Percentiles rank a stretch among this genome's conserved stretches.
These are phyloP conservation scores for Lepiota subincarnata DNA, from an alignment of 768 basidiomycete species.

Conservation along the genomic window DNA sequence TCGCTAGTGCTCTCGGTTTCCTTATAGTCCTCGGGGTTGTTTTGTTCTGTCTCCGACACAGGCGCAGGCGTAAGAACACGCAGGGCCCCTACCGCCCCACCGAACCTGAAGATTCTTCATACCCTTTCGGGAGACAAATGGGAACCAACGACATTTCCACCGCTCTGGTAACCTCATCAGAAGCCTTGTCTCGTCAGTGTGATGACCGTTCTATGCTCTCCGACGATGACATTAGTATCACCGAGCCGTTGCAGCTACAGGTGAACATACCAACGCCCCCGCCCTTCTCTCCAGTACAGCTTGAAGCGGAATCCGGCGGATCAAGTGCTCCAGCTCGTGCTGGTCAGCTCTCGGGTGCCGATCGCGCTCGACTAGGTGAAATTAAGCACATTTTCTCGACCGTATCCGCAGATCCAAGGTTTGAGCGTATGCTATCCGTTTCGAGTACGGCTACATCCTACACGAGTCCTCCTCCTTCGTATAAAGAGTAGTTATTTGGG, in stretches of 20 bases:
- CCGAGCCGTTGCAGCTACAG: neutral
- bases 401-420: too few relatives aligned
- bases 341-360: too few relatives aligned
- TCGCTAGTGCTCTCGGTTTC: conserved; percentile 1
- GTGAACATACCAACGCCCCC: neutral
- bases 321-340: too few relatives aligned
- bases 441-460: too few relatives aligned
- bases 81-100: neutral
- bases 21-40: neutral
- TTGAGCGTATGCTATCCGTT: too few relatives aligned
- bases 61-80: neutral
- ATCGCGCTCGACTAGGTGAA: too few relatives aligned
- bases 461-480: too few relatives aligned
- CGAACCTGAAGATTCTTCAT: neutral
- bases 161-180: neutral
- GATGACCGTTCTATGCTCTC: neutral
- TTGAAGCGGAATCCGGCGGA: neutral
- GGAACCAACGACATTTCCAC: neutral
- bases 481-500: too few relatives aligned
- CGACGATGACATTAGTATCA: neutral
- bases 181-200: neutral
- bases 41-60: neutral
- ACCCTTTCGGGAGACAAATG: neutral
- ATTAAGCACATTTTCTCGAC: too few relatives aligned
- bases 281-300: neutral